A percentile compares a stretch with the other conserved stretches of the same genome.
Evolutionary conservation across 306 rosid species (phyloP).

Genomic region (Betula pendula): DNA sequence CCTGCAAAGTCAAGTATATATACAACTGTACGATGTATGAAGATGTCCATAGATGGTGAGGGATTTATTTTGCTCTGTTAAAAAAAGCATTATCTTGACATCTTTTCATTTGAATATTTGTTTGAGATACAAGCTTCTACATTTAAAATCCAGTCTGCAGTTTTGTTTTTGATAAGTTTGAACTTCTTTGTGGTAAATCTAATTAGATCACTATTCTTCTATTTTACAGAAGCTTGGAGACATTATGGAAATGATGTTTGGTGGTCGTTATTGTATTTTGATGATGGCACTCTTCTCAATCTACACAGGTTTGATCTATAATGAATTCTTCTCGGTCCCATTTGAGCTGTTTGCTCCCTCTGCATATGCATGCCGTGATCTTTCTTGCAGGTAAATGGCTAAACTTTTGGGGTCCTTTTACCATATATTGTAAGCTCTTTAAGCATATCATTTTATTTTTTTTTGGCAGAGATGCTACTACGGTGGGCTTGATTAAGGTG

Average conservation of each 20-base stretch:
- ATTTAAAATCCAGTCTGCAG: neutral
- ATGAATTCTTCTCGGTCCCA: constrained; percentile 94
- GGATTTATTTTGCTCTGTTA: neutral
- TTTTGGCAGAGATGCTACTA: constrained; percentile 69
- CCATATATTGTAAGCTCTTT: constrained; percentile 18
- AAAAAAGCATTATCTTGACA: neutral
- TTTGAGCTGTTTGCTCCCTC: constrained; percentile 83
- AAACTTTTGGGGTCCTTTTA: constrained; percentile 27
- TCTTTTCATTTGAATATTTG: neutral
- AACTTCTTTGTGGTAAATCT: constrained; percentile 22
- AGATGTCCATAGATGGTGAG: neutral
- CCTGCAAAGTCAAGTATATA: neutral
- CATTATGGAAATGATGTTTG: constrained; percentile 92
- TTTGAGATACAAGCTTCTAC: neutral
- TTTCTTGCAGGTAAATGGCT: constrained; percentile 71
- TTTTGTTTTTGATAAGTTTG: neutral
- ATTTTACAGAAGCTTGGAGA: constrained; percentile 92
- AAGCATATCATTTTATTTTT: neutral
- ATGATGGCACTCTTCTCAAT: constrained; percentile 92
- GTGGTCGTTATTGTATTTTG: constrained; percentile 92
- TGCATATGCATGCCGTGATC: constrained; percentile 86
- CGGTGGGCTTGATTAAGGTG: constrained; percentile 79
- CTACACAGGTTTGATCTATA: constrained; percentile 92
- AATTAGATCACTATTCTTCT: constrained; percentile 18
- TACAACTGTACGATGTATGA: neutral